These are phyloP conservation scores for Epichloe aotearoae DNA, from an alignment of 2,329 filamentous ascomycete genomes.

Conservation along the genomic window DNA sequence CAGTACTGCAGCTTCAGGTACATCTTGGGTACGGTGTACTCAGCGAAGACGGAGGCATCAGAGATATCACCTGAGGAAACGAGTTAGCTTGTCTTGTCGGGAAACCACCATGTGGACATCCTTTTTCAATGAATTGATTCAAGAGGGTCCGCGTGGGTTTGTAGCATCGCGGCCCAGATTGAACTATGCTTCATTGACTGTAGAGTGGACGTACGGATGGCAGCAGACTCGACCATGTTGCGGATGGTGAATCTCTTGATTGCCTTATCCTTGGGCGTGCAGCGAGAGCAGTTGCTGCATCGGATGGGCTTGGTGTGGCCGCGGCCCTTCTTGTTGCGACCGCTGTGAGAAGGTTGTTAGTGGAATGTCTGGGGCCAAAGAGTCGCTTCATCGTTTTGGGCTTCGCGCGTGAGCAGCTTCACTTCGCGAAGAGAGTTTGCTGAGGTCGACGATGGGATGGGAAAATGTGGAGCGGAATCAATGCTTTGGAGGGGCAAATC, in stretches of 20 bases:
- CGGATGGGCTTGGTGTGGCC: conserved; percentile 99
- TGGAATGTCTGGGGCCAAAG: conserved; percentile 4
- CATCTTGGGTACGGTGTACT: conserved; percentile 99
- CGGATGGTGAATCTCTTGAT: conserved; percentile 99
- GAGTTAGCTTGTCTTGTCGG: background rate
- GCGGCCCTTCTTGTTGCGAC: conserved; percentile 99
- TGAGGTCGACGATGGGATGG: conserved; percentile 2
- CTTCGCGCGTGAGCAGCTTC: conserved; percentile 7
- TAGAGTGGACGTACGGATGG: conserved; percentile 70
- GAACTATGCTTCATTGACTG: background rate
- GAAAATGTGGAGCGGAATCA: background rate
- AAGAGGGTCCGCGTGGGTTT: background rate
- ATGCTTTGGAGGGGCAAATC: background rate
- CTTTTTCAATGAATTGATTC: conserved; percentile 3
- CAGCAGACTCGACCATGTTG: conserved; percentile 99
- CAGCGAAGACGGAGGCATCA: conserved; percentile 95
- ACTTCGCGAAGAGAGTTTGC: conserved; percentile 3
- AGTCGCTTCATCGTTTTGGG: background rate
- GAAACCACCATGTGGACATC: no score
- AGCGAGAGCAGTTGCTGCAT: conserved; percentile 61
- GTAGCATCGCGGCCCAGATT: background rate
- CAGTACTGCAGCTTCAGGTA: conserved; percentile 99
- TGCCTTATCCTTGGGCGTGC: conserved; percentile 98
- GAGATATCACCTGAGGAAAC: conserved; percentile 84
- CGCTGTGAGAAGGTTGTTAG: conserved; percentile 39